A percentile compares a stretch with the other conserved stretches of the same genome.
These are phyloP conservation scores for Theileria orientalis DNA, from an alignment of 169 alveolate genomes.

Conservation along the genomic window DNA sequence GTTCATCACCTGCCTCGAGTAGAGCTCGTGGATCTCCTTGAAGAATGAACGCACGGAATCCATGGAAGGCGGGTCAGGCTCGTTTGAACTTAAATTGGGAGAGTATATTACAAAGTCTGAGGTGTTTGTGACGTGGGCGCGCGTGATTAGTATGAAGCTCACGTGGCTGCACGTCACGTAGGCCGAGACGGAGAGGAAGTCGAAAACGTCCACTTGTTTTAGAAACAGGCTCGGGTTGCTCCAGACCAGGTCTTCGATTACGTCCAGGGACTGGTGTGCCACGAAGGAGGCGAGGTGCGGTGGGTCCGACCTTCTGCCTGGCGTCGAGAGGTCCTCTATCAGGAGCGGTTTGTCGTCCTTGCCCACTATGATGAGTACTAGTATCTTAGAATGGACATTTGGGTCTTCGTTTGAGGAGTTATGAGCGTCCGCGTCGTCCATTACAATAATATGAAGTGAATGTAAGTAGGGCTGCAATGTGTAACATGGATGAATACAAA, in stretches of 20 bases:
- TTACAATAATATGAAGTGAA: not conserved
- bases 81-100: not conserved
- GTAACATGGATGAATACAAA: not conserved
- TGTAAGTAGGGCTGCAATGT: not conserved
- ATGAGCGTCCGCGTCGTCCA: constrained; percentile 23
- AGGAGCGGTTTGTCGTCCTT: constrained; percentile 85
- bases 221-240: constrained; percentile 72
- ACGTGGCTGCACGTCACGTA: constrained; percentile 83
- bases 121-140: constrained; percentile 52
- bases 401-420: not conserved
- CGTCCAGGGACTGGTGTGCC: constrained; percentile 85
- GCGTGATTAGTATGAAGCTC: constrained; percentile 77
- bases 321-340: constrained; percentile 83
- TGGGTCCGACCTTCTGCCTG: constrained; percentile 81
- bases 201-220: constrained; percentile 81
- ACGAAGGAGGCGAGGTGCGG: constrained; percentile 86
- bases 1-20: constrained; percentile 71
- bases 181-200: constrained; percentile 83
- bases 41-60: constrained; percentile 79
- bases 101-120: constrained; percentile 15
- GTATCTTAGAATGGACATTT: constrained; percentile 56
- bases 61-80: constrained; percentile 73
- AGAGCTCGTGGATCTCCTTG: constrained; percentile 81
- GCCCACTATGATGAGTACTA: constrained; percentile 84
- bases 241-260: constrained; percentile 82